Evolutionary conservation across 768 basidiomycete species (phyloP).

Genomic region (Mrakia hoshinonis): DNA sequence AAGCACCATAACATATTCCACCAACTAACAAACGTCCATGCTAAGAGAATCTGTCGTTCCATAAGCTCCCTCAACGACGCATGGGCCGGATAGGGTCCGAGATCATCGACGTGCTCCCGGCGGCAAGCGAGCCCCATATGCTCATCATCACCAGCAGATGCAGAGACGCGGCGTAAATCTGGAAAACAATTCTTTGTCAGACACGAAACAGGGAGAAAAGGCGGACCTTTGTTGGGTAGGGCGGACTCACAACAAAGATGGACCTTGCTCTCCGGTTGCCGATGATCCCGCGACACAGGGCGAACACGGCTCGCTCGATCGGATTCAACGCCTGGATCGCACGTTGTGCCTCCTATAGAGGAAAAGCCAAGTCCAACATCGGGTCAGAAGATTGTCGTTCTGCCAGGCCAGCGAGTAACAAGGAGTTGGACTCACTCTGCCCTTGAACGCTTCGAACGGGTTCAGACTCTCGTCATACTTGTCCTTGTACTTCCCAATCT

Average conservation of each 20-base stretch:
- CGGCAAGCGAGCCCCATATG: constrained; percentile 22
- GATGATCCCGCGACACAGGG: constrained; percentile 73
- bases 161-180: constrained; percentile 64
- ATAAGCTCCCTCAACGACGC: not conserved
- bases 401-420: not conserved
- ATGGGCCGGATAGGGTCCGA: constrained; percentile 8
- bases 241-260: constrained; percentile 54
- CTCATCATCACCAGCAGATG: constrained; percentile 63
- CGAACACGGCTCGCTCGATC: constrained; percentile 76
- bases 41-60: too few relatives aligned
- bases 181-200: too few relatives aligned
- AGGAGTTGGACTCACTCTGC: constrained; percentile 56
- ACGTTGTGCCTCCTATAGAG: constrained; percentile 75
- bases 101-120: not conserved
- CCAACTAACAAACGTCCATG: too few relatives aligned
- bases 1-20: too few relatives aligned
- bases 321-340: constrained; percentile 87
- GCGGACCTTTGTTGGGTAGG: not conserved
- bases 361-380: not conserved
- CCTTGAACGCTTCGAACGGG: constrained; percentile 94
- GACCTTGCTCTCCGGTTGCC: constrained; percentile 83
- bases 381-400: not conserved
- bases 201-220: not conserved
- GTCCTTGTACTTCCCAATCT: constrained; percentile 78
- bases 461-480: constrained; percentile 97